These are phyloP conservation scores for Ogataea hybrid DNA, from an alignment of 1,139 yeast species.

Conservation along the genomic window DNA sequence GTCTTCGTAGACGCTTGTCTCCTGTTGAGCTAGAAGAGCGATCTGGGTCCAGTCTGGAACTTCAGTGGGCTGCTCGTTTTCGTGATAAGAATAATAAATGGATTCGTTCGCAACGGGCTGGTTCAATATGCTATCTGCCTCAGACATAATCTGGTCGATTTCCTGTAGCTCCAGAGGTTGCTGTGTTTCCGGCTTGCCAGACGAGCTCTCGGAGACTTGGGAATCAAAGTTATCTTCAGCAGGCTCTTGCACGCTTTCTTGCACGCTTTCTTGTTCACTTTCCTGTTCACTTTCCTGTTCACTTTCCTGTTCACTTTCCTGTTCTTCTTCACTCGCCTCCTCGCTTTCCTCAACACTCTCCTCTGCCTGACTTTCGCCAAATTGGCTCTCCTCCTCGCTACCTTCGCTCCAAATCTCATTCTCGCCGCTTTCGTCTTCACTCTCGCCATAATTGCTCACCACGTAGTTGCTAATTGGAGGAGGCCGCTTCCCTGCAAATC, in stretches of 20 bases:
- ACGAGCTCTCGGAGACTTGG: too few species aligned
- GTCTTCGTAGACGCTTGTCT: conserved; percentile 4
- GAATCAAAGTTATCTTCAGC: neutral
- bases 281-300: too few species aligned
- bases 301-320: neutral
- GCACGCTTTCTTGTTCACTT: neutral
- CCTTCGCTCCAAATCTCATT: conserved; percentile 4
- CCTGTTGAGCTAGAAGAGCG: conserved; percentile 14
- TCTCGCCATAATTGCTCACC: conserved; percentile 1
- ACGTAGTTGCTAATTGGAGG: conserved; percentile 3
- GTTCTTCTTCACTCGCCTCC: neutral
- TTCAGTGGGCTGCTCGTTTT: conserved; percentile 1
- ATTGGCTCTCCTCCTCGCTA: neutral
- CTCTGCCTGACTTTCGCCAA: conserved; percentile 3
- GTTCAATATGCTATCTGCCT: conserved; percentile 3
- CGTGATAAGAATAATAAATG: conserved; percentile 4
- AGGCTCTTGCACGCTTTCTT: neutral
- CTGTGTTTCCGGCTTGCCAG: too few species aligned
- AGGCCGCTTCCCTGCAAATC: conserved; percentile 5
- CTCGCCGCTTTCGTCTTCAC: conserved; percentile 1
- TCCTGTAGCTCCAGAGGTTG: neutral
- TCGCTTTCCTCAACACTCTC: conserved; percentile 6
- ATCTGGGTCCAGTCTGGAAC: conserved; percentile 11
- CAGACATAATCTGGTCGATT: conserved; percentile 2
- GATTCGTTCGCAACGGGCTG: conserved; percentile 2